Conservation (phyloP, 2,329 filamentous ascomycete genomes). For the Thelonectria olida region DNA sequence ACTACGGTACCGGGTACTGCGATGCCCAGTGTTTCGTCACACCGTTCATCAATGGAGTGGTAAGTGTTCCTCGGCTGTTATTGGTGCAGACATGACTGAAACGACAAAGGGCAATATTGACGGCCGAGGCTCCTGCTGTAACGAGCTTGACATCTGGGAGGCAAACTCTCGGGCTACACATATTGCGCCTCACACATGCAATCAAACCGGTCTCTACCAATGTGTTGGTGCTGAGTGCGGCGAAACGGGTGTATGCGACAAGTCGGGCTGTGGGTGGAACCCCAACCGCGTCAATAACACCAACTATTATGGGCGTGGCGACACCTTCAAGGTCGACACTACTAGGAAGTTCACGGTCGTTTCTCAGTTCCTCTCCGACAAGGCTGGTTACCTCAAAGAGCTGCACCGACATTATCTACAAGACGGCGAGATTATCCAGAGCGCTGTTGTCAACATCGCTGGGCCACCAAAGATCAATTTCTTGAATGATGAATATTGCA, state of each 20-base stretch:
- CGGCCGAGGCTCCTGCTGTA: conserved; percentile 56
- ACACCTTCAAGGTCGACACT: conserved; percentile 47
- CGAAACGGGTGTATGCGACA: conserved; percentile 53
- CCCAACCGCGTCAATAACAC: conserved; percentile 45
- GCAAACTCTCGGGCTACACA: conserved; percentile 57
- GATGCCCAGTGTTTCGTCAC: conserved; percentile 66
- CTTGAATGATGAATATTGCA: conserved; percentile 49
- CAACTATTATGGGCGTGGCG: conserved; percentile 46
- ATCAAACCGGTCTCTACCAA: conserved; percentile 51
- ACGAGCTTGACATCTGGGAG: conserved; percentile 66
- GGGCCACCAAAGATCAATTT: conserved; percentile 46
- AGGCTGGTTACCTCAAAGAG: conserved; percentile 55
- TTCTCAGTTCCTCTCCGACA: conserved; percentile 57
- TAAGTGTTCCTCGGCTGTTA: conserved; percentile 32
- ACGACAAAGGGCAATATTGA: conserved; percentile 35
- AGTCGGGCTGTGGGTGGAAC: conserved; percentile 56
- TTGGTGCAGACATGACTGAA: background rate
- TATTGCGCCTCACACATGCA: conserved; percentile 61
- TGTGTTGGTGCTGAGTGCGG: conserved; percentile 54
- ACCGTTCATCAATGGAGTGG: conserved; percentile 60
- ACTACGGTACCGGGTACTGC: conserved; percentile 72
- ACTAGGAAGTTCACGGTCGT: conserved; percentile 54
- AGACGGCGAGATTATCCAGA: conserved; percentile 40
- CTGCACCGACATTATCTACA: conserved; percentile 58
- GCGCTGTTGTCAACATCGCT: conserved; percentile 26